Conservation (phyloP, 2,329 filamentous ascomycete species). For the Curvularia eragrostidis region DNA sequence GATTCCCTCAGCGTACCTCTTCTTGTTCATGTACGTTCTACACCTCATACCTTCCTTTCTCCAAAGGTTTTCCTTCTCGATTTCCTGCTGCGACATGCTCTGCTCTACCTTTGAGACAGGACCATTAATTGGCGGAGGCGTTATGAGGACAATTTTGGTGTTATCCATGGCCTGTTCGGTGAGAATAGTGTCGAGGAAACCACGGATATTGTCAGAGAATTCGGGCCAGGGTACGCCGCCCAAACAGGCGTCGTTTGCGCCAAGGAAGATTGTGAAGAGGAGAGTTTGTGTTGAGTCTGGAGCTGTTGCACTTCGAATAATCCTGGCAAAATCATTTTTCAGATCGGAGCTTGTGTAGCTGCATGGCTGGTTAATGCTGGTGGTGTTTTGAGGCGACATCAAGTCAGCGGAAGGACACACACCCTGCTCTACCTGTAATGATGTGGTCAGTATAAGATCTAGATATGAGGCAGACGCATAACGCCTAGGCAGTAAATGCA, state of each 20-base stretch:
- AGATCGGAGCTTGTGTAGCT: constrained; percentile 42
- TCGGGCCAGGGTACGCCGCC: constrained; percentile 44
- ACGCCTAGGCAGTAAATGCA: not conserved
- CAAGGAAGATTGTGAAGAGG: constrained; percentile 51
- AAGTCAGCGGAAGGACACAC: not conserved
- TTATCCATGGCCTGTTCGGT: constrained; percentile 34
- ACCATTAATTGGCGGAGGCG: constrained; percentile 48
- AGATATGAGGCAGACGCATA: not conserved
- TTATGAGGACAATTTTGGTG: constrained; percentile 49
- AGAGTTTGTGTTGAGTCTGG: constrained; percentile 37
- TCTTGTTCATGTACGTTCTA: constrained; percentile 49
- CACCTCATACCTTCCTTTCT: constrained; percentile 32
- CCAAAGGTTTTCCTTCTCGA: constrained; percentile 10
- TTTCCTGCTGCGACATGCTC: constrained; percentile 3
- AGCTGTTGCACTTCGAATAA: constrained; percentile 30
- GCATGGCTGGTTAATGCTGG: not conserved
- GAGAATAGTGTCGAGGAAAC: constrained; percentile 46
- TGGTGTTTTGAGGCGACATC: not conserved
- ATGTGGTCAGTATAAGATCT: not conserved
- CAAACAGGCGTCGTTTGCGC: constrained; percentile 51
- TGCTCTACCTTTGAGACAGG: constrained; percentile 8
- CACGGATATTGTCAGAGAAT: constrained; percentile 47
- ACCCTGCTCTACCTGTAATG: constrained; percentile 34
- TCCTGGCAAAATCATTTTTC: constrained; percentile 31
- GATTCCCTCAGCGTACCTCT: constrained; percentile 47